Conservation (phyloP, 495 filamentous ascomycete genomes). For the Mytilinidion resinicola region DNA sequence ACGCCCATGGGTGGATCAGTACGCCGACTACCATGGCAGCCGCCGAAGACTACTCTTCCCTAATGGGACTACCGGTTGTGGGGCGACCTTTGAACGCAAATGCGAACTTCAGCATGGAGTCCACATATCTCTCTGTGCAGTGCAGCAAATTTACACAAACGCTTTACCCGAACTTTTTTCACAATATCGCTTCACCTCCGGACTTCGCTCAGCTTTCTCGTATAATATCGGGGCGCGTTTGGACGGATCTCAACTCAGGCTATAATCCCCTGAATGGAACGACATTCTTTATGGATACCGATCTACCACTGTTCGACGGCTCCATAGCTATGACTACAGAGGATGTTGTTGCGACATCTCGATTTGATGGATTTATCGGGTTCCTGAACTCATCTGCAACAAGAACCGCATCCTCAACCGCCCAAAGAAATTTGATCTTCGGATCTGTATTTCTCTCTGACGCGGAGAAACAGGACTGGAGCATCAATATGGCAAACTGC, state of each 20-base stretch:
- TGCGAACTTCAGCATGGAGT: conserved; percentile 17
- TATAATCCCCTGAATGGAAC: background rate
- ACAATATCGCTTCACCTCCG: background rate
- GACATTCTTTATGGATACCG: conserved; percentile 3
- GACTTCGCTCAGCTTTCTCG: background rate
- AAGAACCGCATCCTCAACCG: too few species aligned
- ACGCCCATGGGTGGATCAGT: conserved; percentile 17
- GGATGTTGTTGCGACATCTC: background rate
- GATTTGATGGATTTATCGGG: conserved; percentile 11
- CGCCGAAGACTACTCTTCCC: conserved; percentile 14
- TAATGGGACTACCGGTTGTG: conserved; percentile 23
- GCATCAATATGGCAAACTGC: conserved; percentile 15
- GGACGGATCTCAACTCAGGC: background rate
- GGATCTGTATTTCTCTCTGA: too few species aligned
- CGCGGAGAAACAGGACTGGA: background rate
- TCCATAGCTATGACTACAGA: background rate
- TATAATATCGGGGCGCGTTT: background rate
- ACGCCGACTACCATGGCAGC: background rate
- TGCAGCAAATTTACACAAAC: conserved; percentile 10
- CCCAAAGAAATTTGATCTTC: too few species aligned
- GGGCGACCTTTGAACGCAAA: conserved; percentile 1
- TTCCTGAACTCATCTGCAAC: background rate
- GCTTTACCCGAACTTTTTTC: background rate
- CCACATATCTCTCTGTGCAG: conserved; percentile 10
- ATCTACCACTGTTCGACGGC: background rate